Conservation (phyloP, 257 asterid species). For the Solanum sitiens region DNA sequence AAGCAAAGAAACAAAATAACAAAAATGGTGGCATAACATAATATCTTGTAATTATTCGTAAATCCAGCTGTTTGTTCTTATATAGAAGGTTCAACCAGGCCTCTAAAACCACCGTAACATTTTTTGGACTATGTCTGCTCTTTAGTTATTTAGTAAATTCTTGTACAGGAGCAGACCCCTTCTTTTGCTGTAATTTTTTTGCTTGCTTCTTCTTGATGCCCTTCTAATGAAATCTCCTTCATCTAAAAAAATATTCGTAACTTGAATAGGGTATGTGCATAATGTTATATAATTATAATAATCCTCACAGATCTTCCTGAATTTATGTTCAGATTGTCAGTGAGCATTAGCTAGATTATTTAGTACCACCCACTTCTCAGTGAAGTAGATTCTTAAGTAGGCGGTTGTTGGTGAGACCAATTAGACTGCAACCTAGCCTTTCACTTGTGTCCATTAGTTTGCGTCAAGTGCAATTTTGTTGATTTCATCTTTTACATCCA, state of each 20-base stretch:
- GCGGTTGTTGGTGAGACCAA: neutral
- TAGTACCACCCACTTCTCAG: neutral
- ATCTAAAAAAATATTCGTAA: neutral
- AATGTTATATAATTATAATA: neutral
- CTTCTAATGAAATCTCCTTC: neutral
- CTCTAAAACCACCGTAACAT: neutral
- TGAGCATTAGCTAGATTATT: neutral
- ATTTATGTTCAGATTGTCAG: neutral
- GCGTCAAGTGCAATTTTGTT: neutral
- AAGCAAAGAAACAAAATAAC: neutral
- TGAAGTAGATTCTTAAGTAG: neutral
- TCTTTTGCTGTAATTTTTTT: neutral
- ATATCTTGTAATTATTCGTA: neutral
- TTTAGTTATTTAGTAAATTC: neutral
- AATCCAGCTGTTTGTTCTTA: neutral
- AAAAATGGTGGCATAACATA: neutral
- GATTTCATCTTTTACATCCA: neutral
- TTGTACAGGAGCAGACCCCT: neutral
- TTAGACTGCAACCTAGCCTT: neutral
- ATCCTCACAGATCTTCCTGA: neutral
- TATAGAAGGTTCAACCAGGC: neutral
- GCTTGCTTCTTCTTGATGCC: neutral
- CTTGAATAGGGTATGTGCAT: neutral
- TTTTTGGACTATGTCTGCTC: neutral
- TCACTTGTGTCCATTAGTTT: neutral